Evolutionary conservation across 1,284 basidiomycete species (phyloP), one percentile per base, ranked within the genome.

Genomic region (Cronartium quercuum): DNA sequence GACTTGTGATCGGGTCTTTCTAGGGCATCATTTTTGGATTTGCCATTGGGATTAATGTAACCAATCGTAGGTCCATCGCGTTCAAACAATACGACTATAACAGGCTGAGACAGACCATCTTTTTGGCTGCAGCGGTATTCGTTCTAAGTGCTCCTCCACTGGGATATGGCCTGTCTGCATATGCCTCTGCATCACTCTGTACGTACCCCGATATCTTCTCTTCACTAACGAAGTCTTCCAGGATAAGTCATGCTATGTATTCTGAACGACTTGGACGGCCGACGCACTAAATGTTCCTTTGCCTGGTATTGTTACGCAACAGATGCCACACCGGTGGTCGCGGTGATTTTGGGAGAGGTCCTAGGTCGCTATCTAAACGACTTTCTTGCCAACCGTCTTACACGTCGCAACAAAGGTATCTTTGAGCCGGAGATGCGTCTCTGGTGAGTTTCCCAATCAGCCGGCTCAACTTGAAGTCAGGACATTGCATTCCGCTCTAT

Each of bases 11-110:
- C 9, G 18, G 18, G 41, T 12, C 13, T 66, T 42, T 51, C 65
- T 13, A 73, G 69, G 69, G 69, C 29, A 35, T 55, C 15, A 85
- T 10, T 3, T 89, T 90, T 79, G 89, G 88, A 2, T 90, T 90
- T 79, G 79, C 84, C 44, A 88, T 90, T 71, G 89, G 89, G 44
- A 86, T 90, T 70, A 90, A 90, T 77, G 89, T 89, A 2, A 91
- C 90, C 4, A 88, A 88, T 66, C 87, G 86, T 0, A 88, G 90
- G 6, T 77, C 57, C 21, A 66, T 41, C 15, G 6, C 42, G 40
- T 66, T 29, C 37, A n/a, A n/a, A n/a, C 13, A 12, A 47, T 40
- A n/a, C 7, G n/a, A 10, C 18, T 55, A 55, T 21, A 3, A 21
- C 15, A 5, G 1, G 29, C 18, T 9, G 42, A 44, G 9, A 13